A percentile compares a stretch with the other conserved stretches of the same genome.
phyloP scores from a whole-genome alignment of 2,329 filamentous ascomycete genomes.

The Stromatinia cepivora region DNA sequence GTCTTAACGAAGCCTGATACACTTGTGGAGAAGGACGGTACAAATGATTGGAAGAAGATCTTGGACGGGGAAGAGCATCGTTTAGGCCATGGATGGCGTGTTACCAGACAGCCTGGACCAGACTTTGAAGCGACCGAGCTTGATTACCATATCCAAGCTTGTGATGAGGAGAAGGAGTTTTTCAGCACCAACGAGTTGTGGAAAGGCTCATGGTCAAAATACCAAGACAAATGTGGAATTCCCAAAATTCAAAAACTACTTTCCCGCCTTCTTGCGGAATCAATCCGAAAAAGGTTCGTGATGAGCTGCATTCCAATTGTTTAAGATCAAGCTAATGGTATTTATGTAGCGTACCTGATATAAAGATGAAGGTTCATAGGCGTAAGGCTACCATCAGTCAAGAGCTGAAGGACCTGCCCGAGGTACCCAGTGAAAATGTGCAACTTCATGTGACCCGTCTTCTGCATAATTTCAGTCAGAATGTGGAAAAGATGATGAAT shows the following conservation, averaged over 20 bases:
- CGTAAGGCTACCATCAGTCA: conserved; percentile 53
- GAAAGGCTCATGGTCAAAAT: conserved; percentile 44
- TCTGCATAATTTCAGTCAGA: conserved; percentile 56
- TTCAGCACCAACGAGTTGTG: conserved; percentile 50
- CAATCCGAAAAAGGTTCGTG: conserved; percentile 45
- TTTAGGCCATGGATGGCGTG: conserved; percentile 75
- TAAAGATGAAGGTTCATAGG: conserved; percentile 22
- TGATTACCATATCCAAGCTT: conserved; percentile 48
- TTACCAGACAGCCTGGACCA: conserved; percentile 65
- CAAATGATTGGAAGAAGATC: conserved; percentile 60
- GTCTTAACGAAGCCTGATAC: conserved; percentile 86
- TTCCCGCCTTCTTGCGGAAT: conserved; percentile 49
- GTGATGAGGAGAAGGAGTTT: conserved; percentile 51
- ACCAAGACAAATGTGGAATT: conserved; percentile 53
- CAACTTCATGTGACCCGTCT: conserved; percentile 63
- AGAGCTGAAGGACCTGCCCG: conserved; percentile 61
- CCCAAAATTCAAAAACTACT: conserved; percentile 49
- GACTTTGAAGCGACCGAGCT: conserved; percentile 24
- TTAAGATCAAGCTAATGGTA: conserved; percentile 22
- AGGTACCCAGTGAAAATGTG: conserved; percentile 64
- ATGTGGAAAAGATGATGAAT: conserved; percentile 55
- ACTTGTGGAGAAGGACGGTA: conserved; percentile 48
- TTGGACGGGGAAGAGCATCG: conserved; percentile 59
- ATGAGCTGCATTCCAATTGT: too few species aligned
- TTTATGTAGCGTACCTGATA: conserved; percentile 41